These are phyloP conservation scores for Phialophora verrucosa DNA, from an alignment of 2,329 filamentous ascomycete genomes.

Conservation along the genomic window DNA sequence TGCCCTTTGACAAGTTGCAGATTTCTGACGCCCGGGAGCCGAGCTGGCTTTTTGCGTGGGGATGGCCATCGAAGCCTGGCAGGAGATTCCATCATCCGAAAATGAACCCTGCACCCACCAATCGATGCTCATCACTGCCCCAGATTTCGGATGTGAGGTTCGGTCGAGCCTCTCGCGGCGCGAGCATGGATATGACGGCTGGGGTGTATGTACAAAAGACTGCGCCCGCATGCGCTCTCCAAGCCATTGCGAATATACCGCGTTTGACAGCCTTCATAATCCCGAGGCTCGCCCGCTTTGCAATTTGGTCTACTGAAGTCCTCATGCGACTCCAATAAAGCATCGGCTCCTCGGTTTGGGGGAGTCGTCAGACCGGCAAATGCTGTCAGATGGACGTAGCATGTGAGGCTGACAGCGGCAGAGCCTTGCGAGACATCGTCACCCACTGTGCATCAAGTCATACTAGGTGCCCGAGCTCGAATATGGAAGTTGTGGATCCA, in stretches of 20 bases:
- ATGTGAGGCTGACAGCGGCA: background rate
- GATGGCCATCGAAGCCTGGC: background rate
- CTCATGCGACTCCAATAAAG: background rate
- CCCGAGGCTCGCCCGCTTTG: slow-evolving; percentile 3
- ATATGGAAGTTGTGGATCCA: background rate
- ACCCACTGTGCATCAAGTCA: background rate
- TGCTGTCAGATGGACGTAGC: background rate
- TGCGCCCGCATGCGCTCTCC: background rate
- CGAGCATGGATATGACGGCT: slow-evolving; percentile 9
- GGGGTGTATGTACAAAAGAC: background rate
- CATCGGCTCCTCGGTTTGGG: background rate
- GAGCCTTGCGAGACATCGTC: background rate
- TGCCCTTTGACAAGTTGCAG: background rate
- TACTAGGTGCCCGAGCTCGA: background rate
- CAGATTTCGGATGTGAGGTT: slow-evolving; percentile 14
- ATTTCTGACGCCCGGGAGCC: background rate
- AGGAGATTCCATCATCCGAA: slow-evolving; percentile 2
- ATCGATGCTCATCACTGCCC: slow-evolving; percentile 1
- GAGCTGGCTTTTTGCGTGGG: background rate
- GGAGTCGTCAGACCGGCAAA: background rate
- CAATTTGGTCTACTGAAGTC: background rate
- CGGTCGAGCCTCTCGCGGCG: background rate
- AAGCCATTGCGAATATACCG: slow-evolving; percentile 13
- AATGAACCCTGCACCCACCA: background rate
- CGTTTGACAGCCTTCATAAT: slow-evolving; percentile 16